Evolutionary conservation across 2,329 filamentous ascomycete genomes (phyloP).

Genomic region (Colletotrichum godetiae): DNA sequence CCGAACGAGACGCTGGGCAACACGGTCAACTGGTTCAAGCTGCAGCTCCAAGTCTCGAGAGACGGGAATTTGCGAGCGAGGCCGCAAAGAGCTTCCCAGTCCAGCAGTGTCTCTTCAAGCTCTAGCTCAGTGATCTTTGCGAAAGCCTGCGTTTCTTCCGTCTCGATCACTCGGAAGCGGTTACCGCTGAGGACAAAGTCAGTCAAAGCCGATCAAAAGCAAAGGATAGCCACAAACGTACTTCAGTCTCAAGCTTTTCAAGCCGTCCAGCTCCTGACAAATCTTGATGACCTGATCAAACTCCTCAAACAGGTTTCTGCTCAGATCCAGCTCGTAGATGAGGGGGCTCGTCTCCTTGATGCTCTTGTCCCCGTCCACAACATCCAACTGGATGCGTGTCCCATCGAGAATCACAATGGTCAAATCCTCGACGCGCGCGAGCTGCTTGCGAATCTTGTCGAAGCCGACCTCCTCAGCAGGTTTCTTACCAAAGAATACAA

Average conservation of each 20-base stretch:
- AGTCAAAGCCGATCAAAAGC: conserved; percentile 24
- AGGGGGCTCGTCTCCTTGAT: conserved; percentile 69
- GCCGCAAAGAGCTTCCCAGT: conserved; percentile 72
- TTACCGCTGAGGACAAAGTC: conserved; percentile 70
- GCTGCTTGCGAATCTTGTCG: conserved; percentile 86
- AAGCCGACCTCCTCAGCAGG: conserved; percentile 95
- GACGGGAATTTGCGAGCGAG: conserved; percentile 64
- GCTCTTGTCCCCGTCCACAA: conserved; percentile 45
- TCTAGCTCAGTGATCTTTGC: conserved; percentile 68
- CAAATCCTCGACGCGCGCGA: conserved; percentile 82
- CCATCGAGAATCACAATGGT: conserved; percentile 86
- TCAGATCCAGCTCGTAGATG: conserved; percentile 84
- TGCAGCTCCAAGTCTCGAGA: conserved; percentile 62
- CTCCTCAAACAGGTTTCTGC: conserved; percentile 81
- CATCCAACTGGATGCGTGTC: conserved; percentile 65
- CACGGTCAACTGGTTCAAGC: conserved; percentile 67
- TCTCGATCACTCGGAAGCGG: conserved; percentile 64
- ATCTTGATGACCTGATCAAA: conserved; percentile 77
- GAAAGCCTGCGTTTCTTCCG: conserved; percentile 53
- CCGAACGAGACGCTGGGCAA: conserved; percentile 57
- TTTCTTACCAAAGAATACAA: conserved; percentile 78
- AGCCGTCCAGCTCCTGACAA: conserved; percentile 73
- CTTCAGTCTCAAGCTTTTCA: conserved; percentile 79
- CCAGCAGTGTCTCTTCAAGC: conserved; percentile 74
- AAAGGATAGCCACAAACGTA: conserved; percentile 53